Conservation (phyloP, 148 eudicot genomes). For the Fallopia convolvulus region DNA sequence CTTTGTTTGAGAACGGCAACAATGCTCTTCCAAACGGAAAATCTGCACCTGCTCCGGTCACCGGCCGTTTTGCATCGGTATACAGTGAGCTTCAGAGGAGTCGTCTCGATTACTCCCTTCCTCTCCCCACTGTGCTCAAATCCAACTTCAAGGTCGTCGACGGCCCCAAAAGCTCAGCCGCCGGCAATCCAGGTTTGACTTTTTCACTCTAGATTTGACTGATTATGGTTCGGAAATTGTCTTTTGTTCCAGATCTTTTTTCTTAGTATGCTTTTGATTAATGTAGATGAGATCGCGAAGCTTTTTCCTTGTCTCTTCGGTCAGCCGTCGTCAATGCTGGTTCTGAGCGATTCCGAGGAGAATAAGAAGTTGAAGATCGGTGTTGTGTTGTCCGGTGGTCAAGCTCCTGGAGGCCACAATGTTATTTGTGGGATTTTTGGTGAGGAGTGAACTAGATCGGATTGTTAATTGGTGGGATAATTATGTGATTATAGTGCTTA, state of each 20-base stretch:
- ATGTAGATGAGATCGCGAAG: constrained; percentile 87
- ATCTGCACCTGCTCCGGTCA: constrained; percentile 17
- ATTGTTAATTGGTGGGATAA: neutral
- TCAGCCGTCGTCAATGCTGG: constrained; percentile 73
- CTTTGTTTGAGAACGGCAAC: constrained; percentile 44
- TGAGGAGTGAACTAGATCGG: constrained; percentile 21
- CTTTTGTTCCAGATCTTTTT: neutral
- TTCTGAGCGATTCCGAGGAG: constrained; percentile 45
- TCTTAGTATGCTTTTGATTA: constrained; percentile 17
- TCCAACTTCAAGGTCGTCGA: constrained; percentile 53
- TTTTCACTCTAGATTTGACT: neutral
- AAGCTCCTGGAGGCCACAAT: constrained; percentile 99
- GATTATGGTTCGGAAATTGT: neutral
- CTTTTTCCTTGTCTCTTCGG: constrained; percentile 78
- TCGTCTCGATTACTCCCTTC: constrained; percentile 73
- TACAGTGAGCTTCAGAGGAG: constrained; percentile 92
- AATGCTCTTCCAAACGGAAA: constrained; percentile 25
- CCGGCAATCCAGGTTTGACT: constrained; percentile 77
- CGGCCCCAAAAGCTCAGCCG: constrained; percentile 89
- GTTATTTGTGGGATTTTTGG: constrained; percentile 96
- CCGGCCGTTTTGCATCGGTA: constrained; percentile 49
- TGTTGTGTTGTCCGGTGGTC: constrained; percentile 92
- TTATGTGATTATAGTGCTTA: neutral
- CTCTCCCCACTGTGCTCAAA: constrained; percentile 69
- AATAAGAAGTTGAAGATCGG: constrained; percentile 71